These are phyloP conservation scores for Didymellaceae sp. DNA, from an alignment of 2,329 filamentous ascomycete species.

Conservation along the genomic window DNA sequence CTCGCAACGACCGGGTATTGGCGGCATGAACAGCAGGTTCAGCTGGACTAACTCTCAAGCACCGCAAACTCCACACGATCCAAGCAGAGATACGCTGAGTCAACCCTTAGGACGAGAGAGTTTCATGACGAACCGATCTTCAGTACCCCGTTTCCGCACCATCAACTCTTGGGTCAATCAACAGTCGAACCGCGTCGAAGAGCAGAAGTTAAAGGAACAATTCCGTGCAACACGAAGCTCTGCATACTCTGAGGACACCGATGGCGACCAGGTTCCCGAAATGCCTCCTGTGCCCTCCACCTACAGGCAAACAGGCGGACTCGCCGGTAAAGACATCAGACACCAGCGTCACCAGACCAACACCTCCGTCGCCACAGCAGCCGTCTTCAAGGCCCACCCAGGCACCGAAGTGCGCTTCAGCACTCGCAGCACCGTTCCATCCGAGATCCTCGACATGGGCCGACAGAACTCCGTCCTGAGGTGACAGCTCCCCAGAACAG, in stretches of 20 bases:
- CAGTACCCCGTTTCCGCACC: slow-evolving; percentile 49
- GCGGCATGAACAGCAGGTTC: slow-evolving; percentile 43
- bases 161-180: slow-evolving; percentile 52
- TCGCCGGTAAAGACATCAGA: slow-evolving; percentile 42
- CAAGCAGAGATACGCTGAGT: slow-evolving; percentile 34
- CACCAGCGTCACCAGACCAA: slow-evolving; percentile 44
- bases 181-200: slow-evolving; percentile 47
- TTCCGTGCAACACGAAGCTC: slow-evolving; percentile 41
- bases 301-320: slow-evolving; percentile 23
- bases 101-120: slow-evolving; percentile 40
- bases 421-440: slow-evolving; percentile 46
- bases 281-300: slow-evolving; percentile 39
- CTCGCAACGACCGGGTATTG: slow-evolving; percentile 36
- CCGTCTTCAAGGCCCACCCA: slow-evolving; percentile 50
- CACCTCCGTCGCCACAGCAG: slow-evolving; percentile 45
- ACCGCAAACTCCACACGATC: slow-evolving; percentile 47
- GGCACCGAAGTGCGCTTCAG: slow-evolving; percentile 50
- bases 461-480: slow-evolving; percentile 29
- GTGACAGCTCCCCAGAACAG: slow-evolving; percentile 5
- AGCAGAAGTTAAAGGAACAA: slow-evolving; percentile 44
- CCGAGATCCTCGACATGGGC: slow-evolving; percentile 47
- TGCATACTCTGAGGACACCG: slow-evolving; percentile 29
- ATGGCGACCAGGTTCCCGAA: slow-evolving; percentile 38
- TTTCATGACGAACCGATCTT: slow-evolving; percentile 46
- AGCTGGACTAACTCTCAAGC: slow-evolving; percentile 52